Evolutionary conservation across 352 stramenopile species (phyloP).

Genomic region (Phytophthora palmivora): DNA sequence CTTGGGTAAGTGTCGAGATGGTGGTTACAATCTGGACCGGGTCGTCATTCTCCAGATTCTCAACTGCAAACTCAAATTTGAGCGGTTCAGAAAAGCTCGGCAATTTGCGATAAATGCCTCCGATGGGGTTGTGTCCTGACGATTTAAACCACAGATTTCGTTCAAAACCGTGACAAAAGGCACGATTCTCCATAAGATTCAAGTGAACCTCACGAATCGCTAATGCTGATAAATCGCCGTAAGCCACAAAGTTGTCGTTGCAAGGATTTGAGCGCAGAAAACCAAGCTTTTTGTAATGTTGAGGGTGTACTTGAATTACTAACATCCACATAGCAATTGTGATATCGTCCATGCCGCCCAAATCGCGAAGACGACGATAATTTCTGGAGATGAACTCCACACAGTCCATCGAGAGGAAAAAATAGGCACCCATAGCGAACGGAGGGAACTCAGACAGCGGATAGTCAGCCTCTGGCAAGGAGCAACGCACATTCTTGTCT

Average conservation of each 20-base stretch:
- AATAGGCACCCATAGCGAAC: slow-evolving; percentile 54
- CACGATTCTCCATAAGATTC: slow-evolving; percentile 27
- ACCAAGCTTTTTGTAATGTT: slow-evolving; percentile 36
- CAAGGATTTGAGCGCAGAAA: slow-evolving; percentile 43
- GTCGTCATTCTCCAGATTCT: no score
- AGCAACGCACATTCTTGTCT: no score
- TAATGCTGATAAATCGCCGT: slow-evolving; percentile 44
- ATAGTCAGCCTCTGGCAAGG: slow-evolving; percentile 21
- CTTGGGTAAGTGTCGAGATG: no score
- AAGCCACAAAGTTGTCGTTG: slow-evolving; percentile 37
- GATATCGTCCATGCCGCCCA: slow-evolving; percentile 54
- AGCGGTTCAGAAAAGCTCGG: no score
- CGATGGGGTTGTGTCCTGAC: background rate
- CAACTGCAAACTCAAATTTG: no score
- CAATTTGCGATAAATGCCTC: background rate
- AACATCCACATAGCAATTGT: slow-evolving; percentile 65
- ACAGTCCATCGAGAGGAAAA: slow-evolving; percentile 58
- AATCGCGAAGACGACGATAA: no score
- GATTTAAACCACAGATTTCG: slow-evolving; percentile 32
- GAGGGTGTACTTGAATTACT: slow-evolving; percentile 47
- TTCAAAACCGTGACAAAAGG: slow-evolving; percentile 47
- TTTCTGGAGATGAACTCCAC: slow-evolving; percentile 46
- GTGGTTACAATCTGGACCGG: no score
- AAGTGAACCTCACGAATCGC: slow-evolving; percentile 49
- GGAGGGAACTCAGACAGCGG: slow-evolving; percentile 38